Percentiles rank a stretch among this genome's conserved stretches.
Conservation (phyloP, 352 stramenopile species). For the Phytophthora vignae region DNA sequence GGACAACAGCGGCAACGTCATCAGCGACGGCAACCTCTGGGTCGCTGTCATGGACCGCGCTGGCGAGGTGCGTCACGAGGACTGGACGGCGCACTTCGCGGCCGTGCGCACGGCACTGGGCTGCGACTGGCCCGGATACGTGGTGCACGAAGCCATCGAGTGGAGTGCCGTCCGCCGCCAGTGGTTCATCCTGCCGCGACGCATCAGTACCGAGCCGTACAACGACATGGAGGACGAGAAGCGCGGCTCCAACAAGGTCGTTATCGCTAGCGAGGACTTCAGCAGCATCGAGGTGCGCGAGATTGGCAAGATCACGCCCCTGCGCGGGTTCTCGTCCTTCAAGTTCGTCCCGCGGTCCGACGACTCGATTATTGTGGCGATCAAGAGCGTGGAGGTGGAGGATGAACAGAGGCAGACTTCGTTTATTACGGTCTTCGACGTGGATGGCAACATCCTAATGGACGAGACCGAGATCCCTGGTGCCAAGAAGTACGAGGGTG, state of each 20-base stretch:
- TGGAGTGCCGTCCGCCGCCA: constrained; percentile 95
- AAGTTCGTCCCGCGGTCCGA: constrained; percentile 94
- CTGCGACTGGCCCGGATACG: constrained; percentile 92
- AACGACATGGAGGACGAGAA: constrained; percentile 97
- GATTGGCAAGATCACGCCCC: constrained; percentile 83
- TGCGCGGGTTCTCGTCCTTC: constrained; percentile 95
- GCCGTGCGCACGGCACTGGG: constrained; percentile 93
- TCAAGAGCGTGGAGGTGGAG: constrained; percentile 95
- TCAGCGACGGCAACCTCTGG: constrained; percentile 98
- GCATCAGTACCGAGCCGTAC: constrained; percentile 95
- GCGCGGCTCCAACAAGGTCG: constrained; percentile 90
- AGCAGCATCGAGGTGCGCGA: constrained; percentile 81
- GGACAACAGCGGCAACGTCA: constrained; percentile 90
- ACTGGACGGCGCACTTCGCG: constrained; percentile 96
- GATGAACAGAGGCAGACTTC: constrained; percentile 91
- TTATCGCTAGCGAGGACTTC: constrained; percentile 93
- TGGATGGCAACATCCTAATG: constrained; percentile 91
- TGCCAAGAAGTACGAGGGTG: constrained; percentile 93
- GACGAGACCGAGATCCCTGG: constrained; percentile 92
- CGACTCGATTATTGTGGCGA: constrained; percentile 92
- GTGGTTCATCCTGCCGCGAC: constrained; percentile 98
- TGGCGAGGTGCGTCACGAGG: constrained; percentile 86
- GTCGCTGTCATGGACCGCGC: constrained; percentile 91
- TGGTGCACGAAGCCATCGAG: constrained; percentile 98
- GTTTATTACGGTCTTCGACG: constrained; percentile 94